Evolutionary conservation across 129 eudicot species (phyloP), one percentile per base, ranked within the genome.

Genomic region (Artemisia argyi): DNA sequence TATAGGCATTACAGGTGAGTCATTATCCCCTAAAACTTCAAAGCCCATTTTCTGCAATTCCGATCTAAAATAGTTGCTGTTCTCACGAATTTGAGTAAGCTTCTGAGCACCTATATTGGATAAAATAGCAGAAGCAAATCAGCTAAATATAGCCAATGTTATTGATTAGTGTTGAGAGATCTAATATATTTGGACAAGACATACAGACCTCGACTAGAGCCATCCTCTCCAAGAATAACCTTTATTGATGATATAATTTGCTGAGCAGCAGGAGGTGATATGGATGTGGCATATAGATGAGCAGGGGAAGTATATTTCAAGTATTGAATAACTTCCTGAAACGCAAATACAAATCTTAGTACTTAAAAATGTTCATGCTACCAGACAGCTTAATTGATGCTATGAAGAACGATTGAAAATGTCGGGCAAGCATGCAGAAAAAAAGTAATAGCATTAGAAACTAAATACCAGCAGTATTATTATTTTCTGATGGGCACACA

Each of bases 181-280:
- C 3, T 24, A 56, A 30, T 20, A 9, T 69, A 11, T 51, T 22
- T 18, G 54, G 14, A 71, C 47, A 75, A 3, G 57, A 58, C 8
- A 63, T 57, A 10, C 26, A 57, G 68, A 90, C 98, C 98, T 90
- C 98, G 90, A 83, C 88, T 80, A 58, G 97, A 90, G 68, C 98
- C 98, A 82, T 94, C 98, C 83, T 90, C 84, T 35, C 98, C 98
- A 59, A 88, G 92, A 75, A 94, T 83, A 71, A 94, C 98, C 80
- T 86, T 84, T 56, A 94, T 85, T 51, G 98, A 60, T 61, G 98
- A 94, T 57, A 94, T 90, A 65, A 90, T 94, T 73, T 94, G 98
- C 75, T 94, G 97, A 53, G 96, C 96, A 71, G 98, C 91, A 54
- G 98, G 98, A 59, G 98, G 97, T 56, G 98, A 94, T 84, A 94